Percentiles rank a stretch among this genome's conserved stretches.
phyloP scores from a whole-genome alignment of 169 alveolate genomes.

The Perkinsus olseni region DNA sequence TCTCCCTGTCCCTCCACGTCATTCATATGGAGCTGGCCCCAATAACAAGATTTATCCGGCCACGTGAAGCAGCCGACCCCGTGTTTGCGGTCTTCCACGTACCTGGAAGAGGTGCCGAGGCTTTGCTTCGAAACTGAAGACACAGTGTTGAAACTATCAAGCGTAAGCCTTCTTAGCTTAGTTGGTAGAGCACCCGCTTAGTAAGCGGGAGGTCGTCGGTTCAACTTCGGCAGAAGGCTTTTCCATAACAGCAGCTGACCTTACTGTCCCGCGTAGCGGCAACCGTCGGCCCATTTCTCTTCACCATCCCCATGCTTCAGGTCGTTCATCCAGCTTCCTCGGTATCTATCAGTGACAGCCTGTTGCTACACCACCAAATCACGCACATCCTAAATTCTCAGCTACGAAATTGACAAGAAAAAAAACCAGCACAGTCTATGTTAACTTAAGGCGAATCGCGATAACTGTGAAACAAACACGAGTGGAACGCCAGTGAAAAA shows the following conservation, averaged over 20 bases:
- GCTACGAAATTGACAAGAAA: too few relatives aligned
- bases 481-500: too few relatives aligned
- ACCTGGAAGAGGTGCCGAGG: neutral
- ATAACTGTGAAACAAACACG: too few relatives aligned
- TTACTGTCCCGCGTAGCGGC: neutral
- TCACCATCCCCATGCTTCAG: neutral
- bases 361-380: neutral
- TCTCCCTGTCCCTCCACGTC: neutral
- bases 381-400: neutral
- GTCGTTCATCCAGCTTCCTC: neutral
- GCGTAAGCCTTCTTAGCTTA: neutral
- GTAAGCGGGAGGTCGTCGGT: constrained; percentile 6
- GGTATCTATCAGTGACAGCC: neutral
- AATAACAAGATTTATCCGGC: neutral
- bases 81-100: neutral
- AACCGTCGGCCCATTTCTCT: neutral
- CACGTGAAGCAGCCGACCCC: neutral
- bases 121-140: neutral
- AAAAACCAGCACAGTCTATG: too few relatives aligned
- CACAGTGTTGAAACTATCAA: neutral
- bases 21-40: neutral
- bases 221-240: neutral
- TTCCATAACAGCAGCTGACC: neutral
- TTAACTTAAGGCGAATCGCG: too few relatives aligned
- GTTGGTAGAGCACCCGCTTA: constrained; percentile 4